These are phyloP conservation scores for Favolaschia claudopus DNA, from an alignment of 768 basidiomycete species.

Conservation along the genomic window DNA sequence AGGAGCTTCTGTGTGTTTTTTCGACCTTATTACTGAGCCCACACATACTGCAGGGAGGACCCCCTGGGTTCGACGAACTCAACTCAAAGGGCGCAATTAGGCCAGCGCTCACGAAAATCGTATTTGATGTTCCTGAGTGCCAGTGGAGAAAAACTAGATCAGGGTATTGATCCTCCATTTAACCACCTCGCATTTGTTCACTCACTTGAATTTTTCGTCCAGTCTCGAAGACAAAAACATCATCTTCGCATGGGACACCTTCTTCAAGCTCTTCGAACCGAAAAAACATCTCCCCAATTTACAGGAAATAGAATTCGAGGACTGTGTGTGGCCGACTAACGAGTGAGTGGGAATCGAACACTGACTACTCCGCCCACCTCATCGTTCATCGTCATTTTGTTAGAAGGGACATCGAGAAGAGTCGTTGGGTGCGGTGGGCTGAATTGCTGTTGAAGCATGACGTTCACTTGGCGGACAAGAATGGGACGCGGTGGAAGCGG, in stretches of 20 bases:
- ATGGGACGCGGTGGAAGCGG: conserved; percentile 19
- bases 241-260: neutral
- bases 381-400: neutral
- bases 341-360: no score
- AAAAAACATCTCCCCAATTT: conserved; percentile 1
- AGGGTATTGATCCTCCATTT: neutral
- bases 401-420: conserved; percentile 17
- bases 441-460: conserved; percentile 4
- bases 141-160: no score
- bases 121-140: no score
- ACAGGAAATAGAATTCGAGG: neutral
- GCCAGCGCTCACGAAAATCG: neutral
- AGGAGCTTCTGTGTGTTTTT: neutral
- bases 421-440: conserved; percentile 18
- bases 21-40: neutral
- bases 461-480: conserved; percentile 9
- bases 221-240: neutral
- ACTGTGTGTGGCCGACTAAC: conserved; percentile 9
- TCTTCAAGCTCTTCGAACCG: neutral
- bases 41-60: neutral
- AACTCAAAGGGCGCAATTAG: neutral
- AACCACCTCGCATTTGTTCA: neutral
- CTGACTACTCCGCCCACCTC: neutral
- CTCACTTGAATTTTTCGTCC: neutral
- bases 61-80: neutral